Base-by-base conservation (phyloP, 2,329 filamentous ascomycete species). In the Arthrobotrys conoides region DNA sequence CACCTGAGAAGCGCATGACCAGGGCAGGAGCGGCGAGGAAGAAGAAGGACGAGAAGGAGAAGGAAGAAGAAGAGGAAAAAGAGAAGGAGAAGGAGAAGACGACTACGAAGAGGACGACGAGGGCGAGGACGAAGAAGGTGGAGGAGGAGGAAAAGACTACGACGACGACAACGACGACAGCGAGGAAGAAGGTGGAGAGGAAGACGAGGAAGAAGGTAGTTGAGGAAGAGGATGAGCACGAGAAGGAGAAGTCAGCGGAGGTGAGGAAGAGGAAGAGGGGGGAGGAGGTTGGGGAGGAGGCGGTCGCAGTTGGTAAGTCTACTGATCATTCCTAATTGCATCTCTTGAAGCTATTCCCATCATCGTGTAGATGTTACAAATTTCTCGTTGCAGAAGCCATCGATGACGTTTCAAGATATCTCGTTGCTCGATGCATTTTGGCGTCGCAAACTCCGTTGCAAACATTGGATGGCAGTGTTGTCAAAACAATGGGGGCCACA, bases 1-100 rank as follows among this genome's bases (percentile, higher is more conserved):
- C 67, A n/a, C 75, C 75, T 24, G 75, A 71, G 63, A 78, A 78
- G 61, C 59, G 61, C 38, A 51, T 78, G 46, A 78, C 75, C 5
- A 64, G 75, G 36, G 75, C 75, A 20, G 75, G 41, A 68, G 20
- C 61, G 30, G 67, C 41, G 68, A 78, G 24, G 63, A 20, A 78
- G 55, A 53, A 68, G 46, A 68, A 64, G 24, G 51, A 64, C 44
- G 22, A 46, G 38, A 10, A 30, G 38, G 22, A 57, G 41, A 61
- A 61, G 6, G 53, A 64, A 63, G 18, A 57, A n/a, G 65, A 68
- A 55, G 65, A 38, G 73, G 18, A 71, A 46, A 46, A 36, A 67
- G 46, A 10, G 67, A 57, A 16, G 24, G 24, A 9, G 24, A 36
- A 9, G 24, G 27, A 22, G 41, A 71, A 1, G 20, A 22, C 18